Percentiles rank a stretch among this genome's conserved stretches.
These are phyloP conservation scores for Laetiporus sulphureus DNA, from an alignment of 1,284 basidiomycete genomes.

Conservation along the genomic window DNA sequence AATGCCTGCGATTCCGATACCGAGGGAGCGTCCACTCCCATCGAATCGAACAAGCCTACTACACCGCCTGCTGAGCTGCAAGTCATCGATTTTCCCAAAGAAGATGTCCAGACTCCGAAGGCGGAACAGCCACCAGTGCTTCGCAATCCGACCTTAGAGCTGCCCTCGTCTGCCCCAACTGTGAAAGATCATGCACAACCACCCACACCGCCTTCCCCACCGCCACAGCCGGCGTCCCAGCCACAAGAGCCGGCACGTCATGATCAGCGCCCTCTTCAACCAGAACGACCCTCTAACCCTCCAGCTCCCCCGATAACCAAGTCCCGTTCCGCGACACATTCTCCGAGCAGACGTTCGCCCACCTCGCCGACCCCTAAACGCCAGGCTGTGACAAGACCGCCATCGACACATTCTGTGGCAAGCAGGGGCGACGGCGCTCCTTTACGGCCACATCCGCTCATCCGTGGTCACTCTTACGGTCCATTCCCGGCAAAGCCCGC, in stretches of 20 bases:
- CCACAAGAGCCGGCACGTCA: slow-evolving; percentile 7
- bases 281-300: slow-evolving; percentile 16
- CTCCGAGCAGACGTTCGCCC: slow-evolving; percentile 36
- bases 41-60: slow-evolving; percentile 17
- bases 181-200: slow-evolving; percentile 14
- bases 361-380: slow-evolving; percentile 27
- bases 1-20: slow-evolving; percentile 36
- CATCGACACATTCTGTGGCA: slow-evolving; percentile 52
- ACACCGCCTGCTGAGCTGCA: slow-evolving; percentile 13
- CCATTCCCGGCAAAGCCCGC: slow-evolving; percentile 36
- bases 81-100: slow-evolving; percentile 15
- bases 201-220: slow-evolving; percentile 9
- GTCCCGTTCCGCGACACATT: slow-evolving; percentile 35
- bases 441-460: slow-evolving; percentile 66
- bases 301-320: slow-evolving; percentile 22
- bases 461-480: slow-evolving; percentile 44
- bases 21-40: slow-evolving; percentile 27
- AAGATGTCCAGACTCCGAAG: slow-evolving; percentile 28
- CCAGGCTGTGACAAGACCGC: slow-evolving; percentile 45
- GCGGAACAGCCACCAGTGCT: slow-evolving; percentile 23
- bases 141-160: slow-evolving; percentile 19
- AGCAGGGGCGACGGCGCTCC: slow-evolving; percentile 28
- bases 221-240: slow-evolving; percentile 7
- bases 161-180: slow-evolving; percentile 16
- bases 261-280: slow-evolving; percentile 16